Evolutionary conservation across 1,284 basidiomycete genomes (phyloP), one percentile per base, ranked within the genome.

Genomic region (Heterobasidion annosum): DNA sequence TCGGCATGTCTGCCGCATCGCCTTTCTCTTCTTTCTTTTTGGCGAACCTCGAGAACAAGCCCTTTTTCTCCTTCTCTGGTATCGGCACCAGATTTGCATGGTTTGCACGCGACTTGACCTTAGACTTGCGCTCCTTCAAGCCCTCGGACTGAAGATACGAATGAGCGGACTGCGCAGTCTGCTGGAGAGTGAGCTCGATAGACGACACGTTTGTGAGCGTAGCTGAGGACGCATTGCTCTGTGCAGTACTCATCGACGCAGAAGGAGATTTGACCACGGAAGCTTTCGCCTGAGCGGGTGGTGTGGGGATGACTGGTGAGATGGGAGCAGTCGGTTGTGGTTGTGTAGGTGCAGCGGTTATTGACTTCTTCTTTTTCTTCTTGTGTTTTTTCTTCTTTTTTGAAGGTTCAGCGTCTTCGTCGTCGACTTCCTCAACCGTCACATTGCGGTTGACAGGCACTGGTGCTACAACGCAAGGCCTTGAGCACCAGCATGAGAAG

Each of bases 331-430:
- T 54, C n/a, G 56, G 54, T 10, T 57, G 40, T 16, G 61, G 34
- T 42, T 62, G 51, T 9, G 55, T 46, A n/a, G 63, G 55, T 10
- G 59, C 55, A 10, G 65, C 56, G 18, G 70, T 62, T 8, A 70
- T 57, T 8, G 69, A 54, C 13, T 63, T 59, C 63, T 79, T 81
- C 67, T 83, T 87, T 70, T 84, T 87, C 66, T 87, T 88, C 73
- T 83, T 85, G 6, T 75, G 68, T 62, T 84, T 87, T 66, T 81
- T 83, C 75, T 76, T 85, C 70, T 88, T 88, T 70, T 85, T 84
- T 3, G 65, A 46, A 0, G 64, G 55, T 9, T 67, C 68, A 10
- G 74, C 76, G 19, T 81, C 84, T 64, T 86, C 81, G 45, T 83
- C 83, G 45, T 85, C 82, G 0, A 79, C 81, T 42, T 88, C 85